Evolutionary conservation across 2,329 filamentous ascomycete genomes (phyloP).

Genomic region (Colletotrichum tropicale): DNA sequence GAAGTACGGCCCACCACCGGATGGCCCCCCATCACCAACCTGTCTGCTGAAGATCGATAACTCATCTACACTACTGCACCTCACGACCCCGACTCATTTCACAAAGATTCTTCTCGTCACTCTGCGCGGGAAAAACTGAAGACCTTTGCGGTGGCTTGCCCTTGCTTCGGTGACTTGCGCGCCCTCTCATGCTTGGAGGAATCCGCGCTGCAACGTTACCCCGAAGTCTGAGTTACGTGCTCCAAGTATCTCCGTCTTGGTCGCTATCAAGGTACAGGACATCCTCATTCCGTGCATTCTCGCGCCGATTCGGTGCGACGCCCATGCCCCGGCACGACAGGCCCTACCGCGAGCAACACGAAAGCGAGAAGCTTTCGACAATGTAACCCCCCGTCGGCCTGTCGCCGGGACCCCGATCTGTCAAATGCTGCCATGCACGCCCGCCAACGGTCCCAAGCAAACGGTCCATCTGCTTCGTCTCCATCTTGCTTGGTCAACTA

Average conservation of each 20-base stretch:
- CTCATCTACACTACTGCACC: background rate
- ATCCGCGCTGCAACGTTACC: conserved; percentile 1
- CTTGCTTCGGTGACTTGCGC: background rate
- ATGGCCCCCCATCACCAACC: background rate
- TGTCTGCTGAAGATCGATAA: background rate
- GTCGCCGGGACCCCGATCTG: background rate
- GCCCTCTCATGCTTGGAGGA: background rate
- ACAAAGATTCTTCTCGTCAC: background rate
- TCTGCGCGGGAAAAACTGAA: background rate
- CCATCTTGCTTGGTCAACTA: background rate
- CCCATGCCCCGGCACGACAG: background rate
- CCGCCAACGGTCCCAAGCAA: background rate
- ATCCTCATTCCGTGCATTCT: background rate
- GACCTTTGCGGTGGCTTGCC: background rate
- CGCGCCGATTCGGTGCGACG: background rate
- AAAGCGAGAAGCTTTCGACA: background rate
- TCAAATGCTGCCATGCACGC: background rate
- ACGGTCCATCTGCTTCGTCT: background rate
- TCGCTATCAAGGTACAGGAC: background rate
- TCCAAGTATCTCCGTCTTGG: background rate
- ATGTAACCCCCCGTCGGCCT: background rate
- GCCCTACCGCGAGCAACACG: background rate
- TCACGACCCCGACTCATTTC: background rate
- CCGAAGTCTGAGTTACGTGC: background rate
- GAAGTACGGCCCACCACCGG: background rate